Conservation (phyloP, 805 yeast species). For the Sugiyamaella floridensis region DNA sequence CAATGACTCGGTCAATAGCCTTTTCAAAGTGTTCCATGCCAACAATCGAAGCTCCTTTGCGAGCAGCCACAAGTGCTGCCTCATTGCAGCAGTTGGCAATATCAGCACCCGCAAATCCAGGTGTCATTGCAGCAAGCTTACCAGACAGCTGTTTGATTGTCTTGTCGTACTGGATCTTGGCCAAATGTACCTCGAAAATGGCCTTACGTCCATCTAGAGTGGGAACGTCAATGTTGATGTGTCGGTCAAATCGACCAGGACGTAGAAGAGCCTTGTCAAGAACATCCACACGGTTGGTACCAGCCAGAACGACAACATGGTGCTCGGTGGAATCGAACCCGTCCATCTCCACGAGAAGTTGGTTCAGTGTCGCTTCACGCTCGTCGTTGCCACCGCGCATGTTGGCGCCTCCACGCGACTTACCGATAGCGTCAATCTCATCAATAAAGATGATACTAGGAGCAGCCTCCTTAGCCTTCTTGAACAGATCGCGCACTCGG, state of each 20-base stretch:
- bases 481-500: conserved; percentile 86
- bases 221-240: conserved; percentile 78
- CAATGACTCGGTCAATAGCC: conserved; percentile 91
- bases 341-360: conserved; percentile 91
- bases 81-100: conserved; percentile 93
- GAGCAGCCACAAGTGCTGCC: conserved; percentile 89
- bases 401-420: conserved; percentile 85
- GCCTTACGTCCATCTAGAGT: conserved; percentile 85
- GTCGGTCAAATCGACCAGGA: conserved; percentile 94
- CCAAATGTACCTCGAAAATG: conserved; percentile 74
- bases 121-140: conserved; percentile 82
- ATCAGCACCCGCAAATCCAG: conserved; percentile 95
- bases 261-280: conserved; percentile 83
- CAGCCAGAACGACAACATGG: conserved; percentile 79
- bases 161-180: conserved; percentile 44
- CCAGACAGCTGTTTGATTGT: conserved; percentile 50
- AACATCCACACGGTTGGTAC: conserved; percentile 90
- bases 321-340: conserved; percentile 86
- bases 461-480: conserved; percentile 82
- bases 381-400: conserved; percentile 69
- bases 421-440: conserved; percentile 95
- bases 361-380: conserved; percentile 88
- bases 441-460: conserved; percentile 89
- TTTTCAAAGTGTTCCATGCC: conserved; percentile 72
- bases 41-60: conserved; percentile 58